Evolutionary conservation across 2,329 filamentous ascomycete genomes (phyloP), one percentile per base, ranked within the genome.

Genomic region (Aspergillus floridensis): DNA sequence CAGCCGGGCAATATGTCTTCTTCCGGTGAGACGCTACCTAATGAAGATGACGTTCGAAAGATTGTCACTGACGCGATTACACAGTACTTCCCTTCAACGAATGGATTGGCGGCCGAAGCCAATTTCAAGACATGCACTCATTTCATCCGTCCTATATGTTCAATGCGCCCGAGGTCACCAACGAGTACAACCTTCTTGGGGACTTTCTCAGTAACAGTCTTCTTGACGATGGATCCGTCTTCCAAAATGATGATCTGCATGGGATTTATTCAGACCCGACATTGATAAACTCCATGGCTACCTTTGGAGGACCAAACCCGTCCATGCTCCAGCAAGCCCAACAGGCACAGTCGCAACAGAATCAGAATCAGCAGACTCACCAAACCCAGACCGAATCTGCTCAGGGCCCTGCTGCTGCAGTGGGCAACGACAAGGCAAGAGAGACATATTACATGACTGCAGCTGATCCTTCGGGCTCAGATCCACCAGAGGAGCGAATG

Each of bases 101-200:
- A 72, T 93, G 91, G 88, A 83, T 92, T 63, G 80, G 81, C 53
- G 85, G 87, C 60, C 90, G 92, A 71, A 95, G 88, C 74, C 90
- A 91, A 72, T 95, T 91, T 76, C 89, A 96, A 81, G 92, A 97
- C 77, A 95, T 97, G 88, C 92, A 95, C 79, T 91, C 88, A 73
- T 92, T 93, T 72, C 92, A 97, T 78, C 90, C 91, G 60, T 95
- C 91, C 72, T 98, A 95, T 80, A 93, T 96, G 89, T 96, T 97
- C 79, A 89, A 89, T 73, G 86, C 87, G n/a, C 91, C 92, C 63
- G 95, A 99, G 77, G 91, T 97, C 68, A 93, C 90, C 62, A 95
- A 95, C 78, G 95, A 99, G 80, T 97, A 96, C 76, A 96, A 97
- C 73, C 81, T 98, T 54, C 86, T 99, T 72, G 96, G 96, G 80